phyloP scores from a whole-genome alignment of 148 eudicot species.

The Talinum fruticosum region DNA sequence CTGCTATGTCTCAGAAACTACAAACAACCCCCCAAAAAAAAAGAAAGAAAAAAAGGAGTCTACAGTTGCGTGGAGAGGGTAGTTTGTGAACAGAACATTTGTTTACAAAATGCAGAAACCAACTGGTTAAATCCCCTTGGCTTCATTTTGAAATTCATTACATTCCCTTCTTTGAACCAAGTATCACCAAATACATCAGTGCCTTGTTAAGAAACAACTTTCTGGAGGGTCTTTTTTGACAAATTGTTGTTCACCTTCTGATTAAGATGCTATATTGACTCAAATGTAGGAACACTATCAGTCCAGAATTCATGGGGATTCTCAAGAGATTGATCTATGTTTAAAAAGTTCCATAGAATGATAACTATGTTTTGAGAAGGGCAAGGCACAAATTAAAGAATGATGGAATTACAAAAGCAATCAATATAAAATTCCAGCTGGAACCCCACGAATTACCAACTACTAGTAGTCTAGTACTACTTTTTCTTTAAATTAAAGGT shows the following conservation, averaged over 20 bases:
- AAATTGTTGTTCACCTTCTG: not conserved
- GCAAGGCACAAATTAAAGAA: not conserved
- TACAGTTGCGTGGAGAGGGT: too few species aligned
- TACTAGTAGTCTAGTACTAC: not conserved
- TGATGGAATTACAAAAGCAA: not conserved
- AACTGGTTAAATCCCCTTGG: too few species aligned
- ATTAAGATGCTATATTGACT: not conserved
- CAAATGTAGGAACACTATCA: not conserved
- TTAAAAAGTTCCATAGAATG: not conserved
- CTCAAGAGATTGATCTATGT: not conserved
- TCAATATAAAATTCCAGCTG: not conserved
- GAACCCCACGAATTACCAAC: not conserved
- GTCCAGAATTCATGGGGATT: not conserved
- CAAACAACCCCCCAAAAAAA: too few species aligned
- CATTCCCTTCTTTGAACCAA: too few species aligned
- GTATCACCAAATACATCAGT: too few species aligned
- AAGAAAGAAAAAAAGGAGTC: too few species aligned
- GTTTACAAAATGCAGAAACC: too few species aligned
- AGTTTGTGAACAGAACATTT: too few species aligned
- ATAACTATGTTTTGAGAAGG: not conserved
- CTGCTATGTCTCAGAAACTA: too few species aligned
- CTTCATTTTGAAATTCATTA: too few species aligned
- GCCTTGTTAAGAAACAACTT: too few species aligned
- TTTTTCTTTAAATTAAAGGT: not conserved
- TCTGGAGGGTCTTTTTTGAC: too few species aligned